Evolutionary conservation across 1,139 yeast genomes (phyloP), one percentile per base, ranked within the genome.

Genomic region (Lodderomyces orthopsilosis): DNA sequence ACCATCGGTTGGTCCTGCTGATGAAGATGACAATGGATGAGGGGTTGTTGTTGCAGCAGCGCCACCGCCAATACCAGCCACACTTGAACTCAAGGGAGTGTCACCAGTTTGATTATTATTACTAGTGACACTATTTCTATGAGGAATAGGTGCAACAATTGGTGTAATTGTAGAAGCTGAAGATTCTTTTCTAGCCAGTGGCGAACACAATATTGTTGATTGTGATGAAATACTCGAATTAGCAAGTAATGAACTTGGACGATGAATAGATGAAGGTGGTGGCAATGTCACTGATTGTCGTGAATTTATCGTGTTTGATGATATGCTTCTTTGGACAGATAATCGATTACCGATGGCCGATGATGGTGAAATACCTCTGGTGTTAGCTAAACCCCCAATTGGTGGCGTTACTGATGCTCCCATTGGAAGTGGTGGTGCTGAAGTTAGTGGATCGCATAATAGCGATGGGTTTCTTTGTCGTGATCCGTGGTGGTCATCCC

Each of bases 381-480:
- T 13, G 17, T 15, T 30, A 3, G 34, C 19, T 13, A 30, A 30
- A n/a, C 34, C 34, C 7, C 34, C 34, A 30, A 34, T 15, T 30
- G 37, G 40, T 30, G 44, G 18, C 19, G 40, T n/a, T 8, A 39
- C 13, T 26, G 38, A 15, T 24, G 43, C 26, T 1, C 41, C 35
- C 12, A 45, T 17, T 32, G 46, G 41, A 24, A 18, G 48, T 21
- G 54, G 54, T 3, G 56, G 54, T 3, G 42, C 61, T 6, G 69
- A 67, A 2, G 70, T 70, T 44, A 69, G 58, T 1, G 75, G 75
- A 47, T 69, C 75, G 45, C 53, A 68, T 35, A 65, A 50, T 22
- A 68, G 51, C 14, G 71, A 65, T 6, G 72, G 72, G 47, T 67
- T 64, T 45, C 75, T 53, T 13, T 60, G 68, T 34, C 63, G 49